phyloP scores from a whole-genome alignment of 2,329 filamentous ascomycete genomes.

The Penicillium sp. region DNA sequence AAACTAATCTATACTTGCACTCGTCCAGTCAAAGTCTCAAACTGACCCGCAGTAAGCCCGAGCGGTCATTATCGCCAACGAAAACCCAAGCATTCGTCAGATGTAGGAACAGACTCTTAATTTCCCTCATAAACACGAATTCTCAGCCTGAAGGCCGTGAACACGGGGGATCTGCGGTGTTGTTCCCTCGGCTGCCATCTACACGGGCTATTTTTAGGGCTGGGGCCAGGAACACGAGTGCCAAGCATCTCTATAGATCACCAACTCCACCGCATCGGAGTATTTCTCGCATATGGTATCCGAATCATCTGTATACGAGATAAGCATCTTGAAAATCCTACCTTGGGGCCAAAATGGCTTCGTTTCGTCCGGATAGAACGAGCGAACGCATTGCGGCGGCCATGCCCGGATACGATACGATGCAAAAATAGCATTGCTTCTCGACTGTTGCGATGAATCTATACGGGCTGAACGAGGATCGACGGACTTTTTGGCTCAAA shows the following conservation, averaged over 20 bases:
- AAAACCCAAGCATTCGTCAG: too few relatives aligned
- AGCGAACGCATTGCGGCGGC: neutral
- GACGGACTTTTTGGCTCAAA: neutral
- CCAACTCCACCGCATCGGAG: neutral
- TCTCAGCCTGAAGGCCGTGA: too few relatives aligned
- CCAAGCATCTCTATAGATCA: neutral
- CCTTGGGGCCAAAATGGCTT: conserved; percentile 8
- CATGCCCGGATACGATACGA: neutral
- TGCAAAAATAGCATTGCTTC: conserved; percentile 4
- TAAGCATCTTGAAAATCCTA: neutral
- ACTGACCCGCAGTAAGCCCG: too few relatives aligned
- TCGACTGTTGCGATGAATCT: neutral
- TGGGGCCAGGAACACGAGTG: neutral
- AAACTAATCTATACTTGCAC: too few relatives aligned
- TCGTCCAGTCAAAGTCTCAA: too few relatives aligned
- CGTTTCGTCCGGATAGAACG: neutral
- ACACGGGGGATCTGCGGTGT: neutral
- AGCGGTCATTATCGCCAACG: too few relatives aligned
- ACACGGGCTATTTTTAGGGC: neutral
- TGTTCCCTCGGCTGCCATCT: neutral
- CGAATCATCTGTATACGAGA: neutral
- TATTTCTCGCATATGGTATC: neutral
- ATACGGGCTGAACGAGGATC: conserved; percentile 5
- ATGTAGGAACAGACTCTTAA: too few relatives aligned
- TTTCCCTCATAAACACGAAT: too few relatives aligned